Percentiles rank a stretch among this genome's conserved stretches.
phyloP scores from a whole-genome alignment of 495 filamentous ascomycete species.

The Penicillium robsamsonii region DNA sequence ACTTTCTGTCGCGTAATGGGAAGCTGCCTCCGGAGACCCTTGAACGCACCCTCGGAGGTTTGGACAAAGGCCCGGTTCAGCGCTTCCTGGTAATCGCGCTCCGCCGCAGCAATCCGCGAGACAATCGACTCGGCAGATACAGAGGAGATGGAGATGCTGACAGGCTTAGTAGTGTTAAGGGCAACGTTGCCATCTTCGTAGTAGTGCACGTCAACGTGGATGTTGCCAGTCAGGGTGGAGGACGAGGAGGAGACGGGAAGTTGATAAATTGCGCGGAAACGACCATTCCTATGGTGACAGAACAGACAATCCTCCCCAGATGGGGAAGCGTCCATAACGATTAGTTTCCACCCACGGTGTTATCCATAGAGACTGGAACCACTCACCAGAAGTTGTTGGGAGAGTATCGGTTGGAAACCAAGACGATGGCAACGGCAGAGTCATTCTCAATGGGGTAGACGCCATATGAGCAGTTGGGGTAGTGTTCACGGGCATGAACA shows the following conservation, averaged over 20 bases:
- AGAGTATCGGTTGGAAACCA: slow-evolving; percentile 95
- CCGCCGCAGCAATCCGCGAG: slow-evolving; percentile 69
- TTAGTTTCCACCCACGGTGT: slow-evolving; percentile 9
- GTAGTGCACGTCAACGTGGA: slow-evolving; percentile 80
- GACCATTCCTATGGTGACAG: slow-evolving; percentile 69
- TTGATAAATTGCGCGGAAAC: slow-evolving; percentile 84
- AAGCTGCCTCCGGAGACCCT: slow-evolving; percentile 85
- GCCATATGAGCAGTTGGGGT: slow-evolving; percentile 73
- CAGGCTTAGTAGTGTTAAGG: slow-evolving; percentile 76
- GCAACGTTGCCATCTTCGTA: slow-evolving; percentile 99
- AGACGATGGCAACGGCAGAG: slow-evolving; percentile 70
- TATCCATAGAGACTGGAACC: not conserved
- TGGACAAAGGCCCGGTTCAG: slow-evolving; percentile 85
- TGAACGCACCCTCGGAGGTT: slow-evolving; percentile 92
- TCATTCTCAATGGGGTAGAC: slow-evolving; percentile 76
- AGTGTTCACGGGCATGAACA: slow-evolving; percentile 85
- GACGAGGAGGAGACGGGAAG: slow-evolving; percentile 61
- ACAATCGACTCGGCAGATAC: slow-evolving; percentile 65
- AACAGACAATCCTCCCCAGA: not conserved
- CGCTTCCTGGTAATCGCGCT: slow-evolving; percentile 95
- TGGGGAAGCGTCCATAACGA: not conserved
- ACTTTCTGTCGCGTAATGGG: slow-evolving; percentile 98
- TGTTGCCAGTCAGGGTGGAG: slow-evolving; percentile 43
- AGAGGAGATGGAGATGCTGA: slow-evolving; percentile 57
- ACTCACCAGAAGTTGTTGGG: slow-evolving; percentile 92